Base-by-base conservation (phyloP, 176 grass and related monocot genomes). In the Guadua angustifolia region DNA sequence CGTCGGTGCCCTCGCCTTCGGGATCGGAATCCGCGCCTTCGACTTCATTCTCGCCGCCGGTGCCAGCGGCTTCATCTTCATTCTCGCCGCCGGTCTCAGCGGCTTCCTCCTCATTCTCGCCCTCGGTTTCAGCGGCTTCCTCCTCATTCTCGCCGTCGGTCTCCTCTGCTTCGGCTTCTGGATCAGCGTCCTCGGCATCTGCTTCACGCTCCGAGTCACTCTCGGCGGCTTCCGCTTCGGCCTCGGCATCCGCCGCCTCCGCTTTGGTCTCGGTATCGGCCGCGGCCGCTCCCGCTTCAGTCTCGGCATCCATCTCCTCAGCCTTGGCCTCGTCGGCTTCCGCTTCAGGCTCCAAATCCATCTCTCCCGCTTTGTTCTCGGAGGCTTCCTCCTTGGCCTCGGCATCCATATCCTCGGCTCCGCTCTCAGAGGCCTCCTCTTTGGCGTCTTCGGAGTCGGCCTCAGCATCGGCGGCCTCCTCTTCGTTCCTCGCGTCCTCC, bases 1-100 rank as follows among this genome's bases (percentile, higher is more conserved):
- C 70, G n/a, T 83, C 81, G 14, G 69, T 46, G 25, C 35, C 80
- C 53, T 82, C 79, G 44, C 58, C 88, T 90, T 86, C 59, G 42
- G 59, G 69, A 38, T 86, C 74, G 15, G 88, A 86, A 15, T 82
- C 56, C 26, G 57, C 83, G 5, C 64, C 68, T 25, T 58, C 52
- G 19, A 42, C 87, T 74, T 59, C 87, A 21, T 71, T 70, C 1
- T 72, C 83, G 25, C 65, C 73, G 46, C 32, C 83, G 4, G 71
- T 44, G 18, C 63, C 63, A 6, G 86, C 80, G 5, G 69, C 51
- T 62, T 89, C 87, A 22, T 84, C 87, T 47, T 59, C 81, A 0
- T 24, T 52, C n/a, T 51, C 80, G 17, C 53, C 53, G 13, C 32
- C 73, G 9, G 67, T 66, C 2, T 36, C 71, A 11, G 42, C 71